Evolutionary conservation across 2,329 filamentous ascomycete genomes (phyloP), one percentile per base, ranked within the genome.

Genomic region (Stagonosporopsis cucurbitacearum): DNA sequence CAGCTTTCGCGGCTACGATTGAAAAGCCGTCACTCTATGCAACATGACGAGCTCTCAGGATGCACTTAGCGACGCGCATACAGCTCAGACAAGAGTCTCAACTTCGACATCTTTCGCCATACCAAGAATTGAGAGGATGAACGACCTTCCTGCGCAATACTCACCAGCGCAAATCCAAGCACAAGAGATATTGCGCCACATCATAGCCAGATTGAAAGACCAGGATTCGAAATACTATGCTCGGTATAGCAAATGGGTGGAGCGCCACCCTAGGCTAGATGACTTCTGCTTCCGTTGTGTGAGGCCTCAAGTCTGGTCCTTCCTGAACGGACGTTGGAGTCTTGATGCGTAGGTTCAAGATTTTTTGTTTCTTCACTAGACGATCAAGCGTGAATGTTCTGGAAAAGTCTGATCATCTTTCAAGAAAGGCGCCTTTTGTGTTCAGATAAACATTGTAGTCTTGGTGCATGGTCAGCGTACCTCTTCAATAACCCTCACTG

Each of bases 141-240:
- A 57, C 40, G 59, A 63, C 32, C 32, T 57, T 0, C 53, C 51
- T 23, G 12, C 25, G 17, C 40, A 56, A 15, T 30, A 56, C 9
- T 47, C 58, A 36, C 35, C 41, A 36, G 49, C 63, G 2, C 67
- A 71, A 52, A 40, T 59, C n/a, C 65, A 73, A 60, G 69, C 69
- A 12, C 60, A 59, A 45, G 32, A 33, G 2, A 64, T 71, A 9
- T 60, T 74, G 11, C 23, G 45, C 3, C 60, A 69, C 25, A 17
- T 74, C 1, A 44, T 74, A 1, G 33, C 44, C 0, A 58, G 41
- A 12, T 40, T 74, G 0, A 50, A 65, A 53, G 50, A 60, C 0
- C 48, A 59, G 9, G 53, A 52, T 1, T 64, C 63, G 17, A 63
- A 51, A 36, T 50, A 67, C 26, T 50, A 66, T 33, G 13, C 25